phyloP scores from a whole-genome alignment of 345 rosid genomes.

The Bruguiera sexangula region DNA sequence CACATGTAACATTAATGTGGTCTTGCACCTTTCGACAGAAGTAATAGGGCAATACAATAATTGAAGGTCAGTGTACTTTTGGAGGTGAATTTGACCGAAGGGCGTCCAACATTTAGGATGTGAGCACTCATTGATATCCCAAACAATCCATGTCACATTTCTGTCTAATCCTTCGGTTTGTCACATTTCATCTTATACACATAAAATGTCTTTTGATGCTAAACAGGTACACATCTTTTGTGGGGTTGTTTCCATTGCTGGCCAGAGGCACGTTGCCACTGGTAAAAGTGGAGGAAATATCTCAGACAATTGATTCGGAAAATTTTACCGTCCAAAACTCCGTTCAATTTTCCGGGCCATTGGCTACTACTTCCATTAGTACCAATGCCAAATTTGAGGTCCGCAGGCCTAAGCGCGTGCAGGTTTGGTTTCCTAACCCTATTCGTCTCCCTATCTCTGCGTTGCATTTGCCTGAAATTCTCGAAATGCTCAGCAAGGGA shows the following conservation, averaged over 20 bases:
- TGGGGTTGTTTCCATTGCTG: slow-evolving; percentile 72
- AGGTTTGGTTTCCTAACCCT: slow-evolving; percentile 36
- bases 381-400: slow-evolving; percentile 90
- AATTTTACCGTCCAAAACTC: slow-evolving; percentile 74
- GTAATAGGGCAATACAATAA: too few relatives aligned
- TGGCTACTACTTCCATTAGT: slow-evolving; percentile 72
- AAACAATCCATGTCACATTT: too few relatives aligned
- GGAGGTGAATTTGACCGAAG: too few relatives aligned
- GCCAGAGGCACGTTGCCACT: slow-evolving; percentile 55
- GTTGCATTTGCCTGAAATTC: neutral
- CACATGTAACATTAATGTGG: too few relatives aligned
- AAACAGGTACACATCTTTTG: slow-evolving; percentile 76
- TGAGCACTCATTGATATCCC: too few relatives aligned
- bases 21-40: too few relatives aligned
- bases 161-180: neutral
- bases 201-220: neutral
- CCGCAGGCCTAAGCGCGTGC: slow-evolving; percentile 86
- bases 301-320: slow-evolving; percentile 83
- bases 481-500: neutral
- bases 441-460: too few relatives aligned
- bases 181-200: neutral
- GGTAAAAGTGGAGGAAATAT: slow-evolving; percentile 85
- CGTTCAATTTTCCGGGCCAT: slow-evolving; percentile 69
- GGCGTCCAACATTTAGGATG: too few relatives aligned
- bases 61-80: too few relatives aligned